Percentiles rank a stretch among this genome's conserved stretches.
phyloP scores from a whole-genome alignment of 2,329 filamentous ascomycete species.

The Aspergillus sp. region DNA sequence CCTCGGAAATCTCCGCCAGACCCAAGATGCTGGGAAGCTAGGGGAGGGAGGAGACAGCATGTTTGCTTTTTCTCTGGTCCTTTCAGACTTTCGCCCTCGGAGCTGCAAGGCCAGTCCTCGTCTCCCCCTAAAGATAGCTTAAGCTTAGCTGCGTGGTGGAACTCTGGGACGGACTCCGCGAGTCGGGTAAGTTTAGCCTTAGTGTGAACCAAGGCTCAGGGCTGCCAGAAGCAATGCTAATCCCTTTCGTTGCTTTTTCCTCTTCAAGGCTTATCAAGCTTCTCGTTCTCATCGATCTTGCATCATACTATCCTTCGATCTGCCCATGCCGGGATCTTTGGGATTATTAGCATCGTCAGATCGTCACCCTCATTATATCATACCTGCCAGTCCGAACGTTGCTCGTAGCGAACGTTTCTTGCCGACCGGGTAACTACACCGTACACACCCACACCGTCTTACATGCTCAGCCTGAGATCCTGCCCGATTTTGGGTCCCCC shows the following conservation, averaged over 20 bases:
- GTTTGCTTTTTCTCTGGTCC: constrained; percentile 25
- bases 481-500: constrained; percentile 2
- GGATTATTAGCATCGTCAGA: not conserved
- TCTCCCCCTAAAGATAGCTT: constrained; percentile 25
- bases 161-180: not conserved
- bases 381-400: not conserved
- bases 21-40: constrained; percentile 11
- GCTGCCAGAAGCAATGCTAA: constrained; percentile 8
- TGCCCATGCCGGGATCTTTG: constrained; percentile 7
- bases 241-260: constrained; percentile 18
- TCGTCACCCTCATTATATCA: not conserved
- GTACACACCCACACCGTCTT: not conserved
- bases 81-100: not conserved
- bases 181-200: constrained; percentile 8
- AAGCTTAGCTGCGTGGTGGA: constrained; percentile 24
- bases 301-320: constrained; percentile 13
- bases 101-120: constrained; percentile 3
- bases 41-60: constrained; percentile 1
- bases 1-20: constrained; percentile 5
- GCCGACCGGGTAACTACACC: constrained; percentile 5
- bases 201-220: constrained; percentile 8
- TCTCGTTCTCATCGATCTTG: constrained; percentile 9
- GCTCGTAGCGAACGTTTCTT: not conserved
- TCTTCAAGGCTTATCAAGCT: not conserved
- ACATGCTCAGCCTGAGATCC: not conserved